These are phyloP conservation scores for Butyriboletus loyo DNA, from an alignment of 768 basidiomycete species.

Conservation along the genomic window DNA sequence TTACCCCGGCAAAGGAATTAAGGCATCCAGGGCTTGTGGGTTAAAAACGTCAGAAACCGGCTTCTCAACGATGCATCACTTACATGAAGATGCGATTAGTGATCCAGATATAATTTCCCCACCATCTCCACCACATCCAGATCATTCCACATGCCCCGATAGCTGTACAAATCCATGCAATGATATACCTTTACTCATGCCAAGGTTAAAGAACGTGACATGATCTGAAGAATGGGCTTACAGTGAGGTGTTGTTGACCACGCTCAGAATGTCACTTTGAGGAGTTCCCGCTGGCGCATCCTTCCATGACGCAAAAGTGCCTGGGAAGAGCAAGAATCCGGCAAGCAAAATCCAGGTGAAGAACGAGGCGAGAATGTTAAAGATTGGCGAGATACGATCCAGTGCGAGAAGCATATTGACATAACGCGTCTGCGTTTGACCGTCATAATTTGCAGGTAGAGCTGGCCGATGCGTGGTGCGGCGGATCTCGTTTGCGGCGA, in stretches of 20 bases:
- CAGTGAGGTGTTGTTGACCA: slow-evolving; percentile 45
- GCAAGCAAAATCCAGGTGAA: slow-evolving; percentile 64
- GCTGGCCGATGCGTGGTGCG: slow-evolving; percentile 20
- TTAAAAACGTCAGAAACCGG: neutral
- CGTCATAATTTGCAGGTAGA: slow-evolving; percentile 22
- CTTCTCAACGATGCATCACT: slow-evolving; percentile 16
- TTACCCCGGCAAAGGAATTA: slow-evolving; percentile 54
- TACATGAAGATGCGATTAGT: slow-evolving; percentile 57
- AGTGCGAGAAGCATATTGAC: slow-evolving; percentile 61
- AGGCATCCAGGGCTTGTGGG: slow-evolving; percentile 49
- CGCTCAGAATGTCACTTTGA: slow-evolving; percentile 32
- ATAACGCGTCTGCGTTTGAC: slow-evolving; percentile 43
- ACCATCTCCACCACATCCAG: slow-evolving; percentile 61
- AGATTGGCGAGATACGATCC: slow-evolving; percentile 49
- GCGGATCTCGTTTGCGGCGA: slow-evolving; percentile 15
- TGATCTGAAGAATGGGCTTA: slow-evolving; percentile 26
- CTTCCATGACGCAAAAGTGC: slow-evolving; percentile 52
- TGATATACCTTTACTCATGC: slow-evolving; percentile 40
- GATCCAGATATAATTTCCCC: slow-evolving; percentile 56
- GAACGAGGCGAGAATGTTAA: slow-evolving; percentile 52
- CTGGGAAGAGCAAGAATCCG: slow-evolving; percentile 61
- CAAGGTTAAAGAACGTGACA: slow-evolving; percentile 1
- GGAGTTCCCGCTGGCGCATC: slow-evolving; percentile 26
- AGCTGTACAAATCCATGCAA: slow-evolving; percentile 54
- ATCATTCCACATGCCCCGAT: slow-evolving; percentile 53